Evolutionary conservation across 2,329 filamentous ascomycete genomes (phyloP).

Genomic region (Fusarium torulosum): DNA sequence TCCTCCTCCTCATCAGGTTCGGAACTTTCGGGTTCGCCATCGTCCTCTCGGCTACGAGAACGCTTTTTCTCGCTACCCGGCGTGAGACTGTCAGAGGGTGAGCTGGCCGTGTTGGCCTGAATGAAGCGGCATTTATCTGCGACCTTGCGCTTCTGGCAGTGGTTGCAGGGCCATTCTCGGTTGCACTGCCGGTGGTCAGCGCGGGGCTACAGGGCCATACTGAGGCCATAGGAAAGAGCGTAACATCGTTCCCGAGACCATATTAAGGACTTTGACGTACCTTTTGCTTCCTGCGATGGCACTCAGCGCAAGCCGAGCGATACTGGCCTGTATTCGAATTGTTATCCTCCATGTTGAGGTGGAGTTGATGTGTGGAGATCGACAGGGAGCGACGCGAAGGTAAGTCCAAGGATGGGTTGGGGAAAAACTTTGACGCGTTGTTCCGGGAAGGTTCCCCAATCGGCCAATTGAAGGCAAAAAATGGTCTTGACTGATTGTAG

Average conservation of each 20-base stretch:
- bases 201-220: slow-evolving; percentile 41
- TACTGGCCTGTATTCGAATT: slow-evolving; percentile 56
- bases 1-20: slow-evolving; percentile 46
- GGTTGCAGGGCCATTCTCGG: slow-evolving; percentile 56
- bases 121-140: slow-evolving; percentile 53
- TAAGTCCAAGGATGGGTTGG: slow-evolving; percentile 17
- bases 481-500: slow-evolving; percentile 1
- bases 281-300: slow-evolving; percentile 57
- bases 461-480: neutral
- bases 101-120: slow-evolving; percentile 38
- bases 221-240: neutral
- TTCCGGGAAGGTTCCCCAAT: slow-evolving; percentile 2
- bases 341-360: slow-evolving; percentile 54
- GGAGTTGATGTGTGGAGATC: slow-evolving; percentile 45
- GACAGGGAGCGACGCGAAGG: slow-evolving; percentile 39
- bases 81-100: slow-evolving; percentile 33
- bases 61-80: slow-evolving; percentile 43
- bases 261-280: slow-evolving; percentile 36
- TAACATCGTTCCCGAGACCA: neutral
- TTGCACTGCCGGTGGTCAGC: slow-evolving; percentile 51
- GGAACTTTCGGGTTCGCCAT: slow-evolving; percentile 29
- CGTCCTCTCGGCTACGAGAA: slow-evolving; percentile 38
- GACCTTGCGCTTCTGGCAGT: slow-evolving; percentile 56
- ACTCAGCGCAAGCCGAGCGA: slow-evolving; percentile 59
- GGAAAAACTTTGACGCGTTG: slow-evolving; percentile 42